Evolutionary conservation across 495 filamentous ascomycete genomes (phyloP).

Genomic region (Penicillium cataractarum): DNA sequence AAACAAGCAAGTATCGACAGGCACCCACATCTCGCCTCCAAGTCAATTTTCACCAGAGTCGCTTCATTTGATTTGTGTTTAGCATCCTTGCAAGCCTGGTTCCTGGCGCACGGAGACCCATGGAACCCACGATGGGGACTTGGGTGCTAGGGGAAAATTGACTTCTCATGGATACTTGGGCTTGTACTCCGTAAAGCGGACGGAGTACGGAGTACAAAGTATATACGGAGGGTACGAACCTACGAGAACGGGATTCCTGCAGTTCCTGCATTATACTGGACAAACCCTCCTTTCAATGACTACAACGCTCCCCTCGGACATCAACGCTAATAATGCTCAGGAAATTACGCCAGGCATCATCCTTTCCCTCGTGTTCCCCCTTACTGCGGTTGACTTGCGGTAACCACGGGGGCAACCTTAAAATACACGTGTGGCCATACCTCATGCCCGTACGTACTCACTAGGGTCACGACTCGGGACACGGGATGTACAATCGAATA

Average conservation of each 20-base stretch:
- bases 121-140: not conserved
- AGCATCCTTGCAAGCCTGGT: constrained; percentile 7
- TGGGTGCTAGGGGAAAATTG: not conserved
- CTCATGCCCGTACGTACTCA: not conserved
- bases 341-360: not conserved
- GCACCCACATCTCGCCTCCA: constrained; percentile 19
- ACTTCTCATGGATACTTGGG: not conserved
- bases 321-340: no score
- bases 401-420: constrained; percentile 17
- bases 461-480: no score
- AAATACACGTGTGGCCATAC: constrained; percentile 13
- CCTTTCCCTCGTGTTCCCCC: constrained; percentile 10
- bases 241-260: no score
- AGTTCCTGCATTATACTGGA: no score
- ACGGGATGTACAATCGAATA: not conserved
- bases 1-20: constrained; percentile 36
- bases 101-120: constrained; percentile 20
- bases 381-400: constrained; percentile 14
- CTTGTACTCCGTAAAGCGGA: not conserved
- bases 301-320: no score
- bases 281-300: no score
- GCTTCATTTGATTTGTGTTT: constrained; percentile 3
- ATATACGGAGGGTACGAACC: no score
- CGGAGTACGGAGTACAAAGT: not conserved
- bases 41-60: not conserved